Conservation (phyloP, 345 rosid genomes). For the Citrus maxima region DNA sequence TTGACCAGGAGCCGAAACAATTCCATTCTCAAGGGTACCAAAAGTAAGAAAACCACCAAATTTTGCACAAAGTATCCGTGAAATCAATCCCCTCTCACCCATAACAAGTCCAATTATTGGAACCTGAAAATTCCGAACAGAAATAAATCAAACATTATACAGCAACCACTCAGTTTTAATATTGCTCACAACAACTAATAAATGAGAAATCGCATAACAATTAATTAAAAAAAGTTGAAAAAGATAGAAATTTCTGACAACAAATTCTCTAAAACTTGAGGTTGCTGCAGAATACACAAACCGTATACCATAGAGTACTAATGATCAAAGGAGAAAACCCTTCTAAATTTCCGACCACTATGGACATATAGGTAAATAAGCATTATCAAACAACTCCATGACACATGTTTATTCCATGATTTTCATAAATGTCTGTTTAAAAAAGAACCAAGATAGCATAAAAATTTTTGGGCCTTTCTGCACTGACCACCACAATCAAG, state of each 20-base stretch:
- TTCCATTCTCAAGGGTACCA: constrained; percentile 77
- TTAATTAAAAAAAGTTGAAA: not conserved
- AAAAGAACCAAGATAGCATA: not conserved
- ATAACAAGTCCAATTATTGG: constrained; percentile 85
- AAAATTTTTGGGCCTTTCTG: not conserved
- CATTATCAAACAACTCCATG: not conserved
- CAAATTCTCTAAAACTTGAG: not conserved
- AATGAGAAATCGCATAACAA: not conserved
- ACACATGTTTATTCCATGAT: not conserved
- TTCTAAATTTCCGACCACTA: not conserved
- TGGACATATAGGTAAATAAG: not conserved
- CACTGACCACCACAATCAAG: not conserved
- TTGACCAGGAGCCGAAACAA: constrained; percentile 92
- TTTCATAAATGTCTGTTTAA: not conserved
- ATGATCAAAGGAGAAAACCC: not conserved
- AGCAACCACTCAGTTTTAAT: not conserved
- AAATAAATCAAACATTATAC: constrained; percentile 4
- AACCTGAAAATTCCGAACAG: constrained; percentile 45
- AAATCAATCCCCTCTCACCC: constrained; percentile 92
- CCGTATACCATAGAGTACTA: not conserved
- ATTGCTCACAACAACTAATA: not conserved
- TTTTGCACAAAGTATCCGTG: constrained; percentile 85
- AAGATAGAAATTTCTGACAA: not conserved
- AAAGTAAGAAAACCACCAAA: constrained; percentile 91
- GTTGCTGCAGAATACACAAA: not conserved